phyloP scores from a whole-genome alignment of 257 asterid species.

The Paulownia fortunei region DNA sequence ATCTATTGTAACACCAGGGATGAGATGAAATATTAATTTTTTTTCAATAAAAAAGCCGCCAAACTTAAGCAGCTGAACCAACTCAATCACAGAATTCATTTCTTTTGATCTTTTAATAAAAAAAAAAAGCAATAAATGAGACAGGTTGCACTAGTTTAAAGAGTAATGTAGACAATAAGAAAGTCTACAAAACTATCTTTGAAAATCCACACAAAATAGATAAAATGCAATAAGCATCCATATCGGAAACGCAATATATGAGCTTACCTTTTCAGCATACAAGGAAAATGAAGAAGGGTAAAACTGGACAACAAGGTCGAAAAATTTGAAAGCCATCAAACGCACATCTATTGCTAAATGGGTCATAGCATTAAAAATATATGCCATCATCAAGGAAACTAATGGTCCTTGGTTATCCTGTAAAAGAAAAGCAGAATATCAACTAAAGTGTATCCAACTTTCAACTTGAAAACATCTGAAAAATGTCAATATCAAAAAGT shows the following conservation, averaged over 20 bases:
- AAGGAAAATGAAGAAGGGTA: slow-evolving; percentile 73
- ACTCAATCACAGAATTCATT: background rate
- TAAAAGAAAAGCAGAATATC: slow-evolving; percentile 37
- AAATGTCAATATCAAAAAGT: background rate
- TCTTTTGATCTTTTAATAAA: background rate
- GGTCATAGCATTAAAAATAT: slow-evolving; percentile 86
- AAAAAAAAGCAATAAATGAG: slow-evolving; percentile 6
- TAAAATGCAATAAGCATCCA: slow-evolving; percentile 18
- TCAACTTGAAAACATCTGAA: slow-evolving; percentile 25
- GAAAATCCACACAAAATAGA: background rate
- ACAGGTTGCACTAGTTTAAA: background rate
- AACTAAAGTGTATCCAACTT: slow-evolving; percentile 22
- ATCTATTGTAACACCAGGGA: slow-evolving; percentile 23
- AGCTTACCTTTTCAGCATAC: slow-evolving; percentile 83
- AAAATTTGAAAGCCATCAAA: slow-evolving; percentile 83
- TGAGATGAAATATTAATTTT: background rate
- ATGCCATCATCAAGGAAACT: slow-evolving; percentile 82
- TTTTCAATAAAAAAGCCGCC: background rate
- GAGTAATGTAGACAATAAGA: background rate
- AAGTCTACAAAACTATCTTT: background rate
- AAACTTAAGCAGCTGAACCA: slow-evolving; percentile 13
- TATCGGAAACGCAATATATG: slow-evolving; percentile 3
- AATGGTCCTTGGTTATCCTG: slow-evolving; percentile 86
- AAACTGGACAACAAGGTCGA: slow-evolving; percentile 78
- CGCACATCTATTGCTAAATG: slow-evolving; percentile 82